Base-by-base conservation (phyloP, 148 eudicot genomes). In the Cornus florida region DNA sequence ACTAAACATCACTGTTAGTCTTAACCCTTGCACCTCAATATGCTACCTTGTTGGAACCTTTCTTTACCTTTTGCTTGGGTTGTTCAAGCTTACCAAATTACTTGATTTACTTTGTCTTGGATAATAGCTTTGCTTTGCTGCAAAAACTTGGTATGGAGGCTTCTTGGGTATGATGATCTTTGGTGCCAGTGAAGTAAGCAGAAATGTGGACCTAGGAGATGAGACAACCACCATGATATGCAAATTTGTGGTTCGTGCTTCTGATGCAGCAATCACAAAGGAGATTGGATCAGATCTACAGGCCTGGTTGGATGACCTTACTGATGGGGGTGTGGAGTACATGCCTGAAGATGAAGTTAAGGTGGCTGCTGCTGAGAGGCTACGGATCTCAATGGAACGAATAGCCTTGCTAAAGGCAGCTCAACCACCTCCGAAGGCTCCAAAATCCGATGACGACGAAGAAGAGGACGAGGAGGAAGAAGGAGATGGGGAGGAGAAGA, bases 291-390 rank as follows among this genome's bases (percentile, higher is more conserved):
- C 96, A 20, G 98, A 95, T 79, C 71, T 90, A 57, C 98, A 93
- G 80, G 86, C 90, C 53, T 95, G 97, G 97, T 81, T 92, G 76
- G 98, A 93, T 72, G 97, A 95, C 81, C 94, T 95, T 19, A 95
- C 98, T 5, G 98, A 95, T 41, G 98, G 98, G 12, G 95, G 93
- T 19, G 91, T 91, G 67, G 98, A 95, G 79, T 93, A 95, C 87
- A 87, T 95, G 91, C 97, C 98, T 56, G 97, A 95, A 83, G 98
- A 95, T 19, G 98, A 95, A 88, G 94, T 93, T 10, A 95, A 93
- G 79, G 86, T 80, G 22, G 94, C 96, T 80, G 94, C 97, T 73
- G 90, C 94, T 16, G 98, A 95, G 85, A 89, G 96, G 81, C 85
- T 95, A 24, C 84, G 82, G 75, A 84, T 86, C 56, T 95, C 98